These are phyloP conservation scores for Petunia axillaris DNA, from an alignment of 257 asterid genomes.

Conservation along the genomic window DNA sequence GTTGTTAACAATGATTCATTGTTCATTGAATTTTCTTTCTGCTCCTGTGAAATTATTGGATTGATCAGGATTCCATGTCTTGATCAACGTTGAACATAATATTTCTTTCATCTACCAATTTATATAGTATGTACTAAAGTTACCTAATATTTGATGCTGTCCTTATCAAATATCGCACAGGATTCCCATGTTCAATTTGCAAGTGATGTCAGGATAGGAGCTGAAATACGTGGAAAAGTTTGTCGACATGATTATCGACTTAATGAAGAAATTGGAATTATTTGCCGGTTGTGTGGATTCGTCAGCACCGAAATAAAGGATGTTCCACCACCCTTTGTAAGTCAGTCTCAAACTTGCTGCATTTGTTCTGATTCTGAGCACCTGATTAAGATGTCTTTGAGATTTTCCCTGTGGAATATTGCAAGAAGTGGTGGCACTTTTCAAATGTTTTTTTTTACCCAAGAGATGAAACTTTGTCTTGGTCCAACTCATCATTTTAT, in stretches of 20 bases:
- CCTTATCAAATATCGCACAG: conserved; percentile 39
- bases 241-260: conserved; percentile 83
- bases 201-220: conserved; percentile 41
- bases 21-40: neutral
- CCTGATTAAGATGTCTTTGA: conserved; percentile 10
- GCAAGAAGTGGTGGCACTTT: neutral
- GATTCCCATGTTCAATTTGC: conserved; percentile 40
- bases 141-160: conserved; percentile 11
- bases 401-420: neutral
- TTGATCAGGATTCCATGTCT: conserved; percentile 6
- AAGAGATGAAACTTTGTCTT: neutral
- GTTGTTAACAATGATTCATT: neutral
- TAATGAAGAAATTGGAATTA: conserved; percentile 81
- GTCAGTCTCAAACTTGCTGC: conserved; percentile 33
- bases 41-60: conserved; percentile 5
- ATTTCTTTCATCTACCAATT: neutral
- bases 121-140: neutral
- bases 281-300: conserved; percentile 77
- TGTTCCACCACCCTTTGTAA: conserved; percentile 83
- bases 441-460: neutral
- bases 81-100: conserved; percentile 12
- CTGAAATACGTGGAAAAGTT: conserved; percentile 33
- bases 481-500: conserved; percentile 6
- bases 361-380: conserved; percentile 8
- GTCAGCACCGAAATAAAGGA: conserved; percentile 83